Base-by-base conservation (phyloP, 352 stramenopile species). In the Pythium monospermum region DNA sequence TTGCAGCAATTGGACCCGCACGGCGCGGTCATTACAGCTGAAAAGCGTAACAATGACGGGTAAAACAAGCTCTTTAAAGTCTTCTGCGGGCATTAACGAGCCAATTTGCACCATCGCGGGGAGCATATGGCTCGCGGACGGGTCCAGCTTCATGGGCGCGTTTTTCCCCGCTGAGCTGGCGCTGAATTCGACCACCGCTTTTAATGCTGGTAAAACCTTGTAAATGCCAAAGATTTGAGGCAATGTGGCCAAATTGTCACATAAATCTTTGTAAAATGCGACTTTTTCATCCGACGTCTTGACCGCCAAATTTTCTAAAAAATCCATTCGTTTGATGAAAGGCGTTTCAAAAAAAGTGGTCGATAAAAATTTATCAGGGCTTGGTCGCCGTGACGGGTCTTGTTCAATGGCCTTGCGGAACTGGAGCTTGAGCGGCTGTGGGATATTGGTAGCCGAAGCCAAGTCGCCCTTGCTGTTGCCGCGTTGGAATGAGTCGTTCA, bases 211-310 rank as follows among this genome's bases (percentile, higher is more conserved):
- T 6, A 96, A 55, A 30, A 96, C 85, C 58, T 96, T 96, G 72
- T 91, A 67, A 25, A 93, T 64, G n/a, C 77, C 82, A 64, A 89
- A 91, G 10, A 64, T 69, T 28, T 69, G 66, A 7, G 86, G 86
- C 36, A 96, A 49, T 13, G 73, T 73, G 13, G 73, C 52, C 26
- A 94, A 27, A 38, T 87, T 76, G n/a, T 75, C 69, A 27, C 76
- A 69, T 18, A 98, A 69, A 41, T 95, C 91, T 71, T 98, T 95
- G 73, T 97, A 96, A 58, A 98, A 98, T 27, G 76, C 74, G 31
- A 96, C 85, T 53, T 97, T 97, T 59, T 98, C 87, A 42, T 98
- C 91, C 0, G 91, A 76, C 0, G 87, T 91, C 67, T 98, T 97
- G 32, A 98, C 72, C 6, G 84, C 73, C 25, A 98, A 71, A 64